A percentile compares a stretch with the other conserved stretches of the same genome.
phyloP scores from a whole-genome alignment of 495 filamentous ascomycete genomes.

The Aspergillus heteromorphus region DNA sequence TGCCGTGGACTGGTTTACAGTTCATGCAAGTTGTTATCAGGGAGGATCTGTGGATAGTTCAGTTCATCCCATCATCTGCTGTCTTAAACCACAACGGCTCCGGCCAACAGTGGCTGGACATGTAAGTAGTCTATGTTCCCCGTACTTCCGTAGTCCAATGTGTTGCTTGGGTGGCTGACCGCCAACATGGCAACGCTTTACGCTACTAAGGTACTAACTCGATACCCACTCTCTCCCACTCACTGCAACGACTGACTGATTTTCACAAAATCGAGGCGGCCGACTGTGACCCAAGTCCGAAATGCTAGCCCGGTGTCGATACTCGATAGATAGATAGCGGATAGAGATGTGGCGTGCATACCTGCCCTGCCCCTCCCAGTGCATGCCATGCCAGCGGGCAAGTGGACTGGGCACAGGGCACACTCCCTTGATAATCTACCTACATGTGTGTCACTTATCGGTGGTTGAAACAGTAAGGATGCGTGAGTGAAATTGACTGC shows the following conservation, averaged over 20 bases:
- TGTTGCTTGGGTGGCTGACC: slow-evolving; percentile 9
- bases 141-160: not conserved
- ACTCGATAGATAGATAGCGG: not conserved
- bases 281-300: not conserved
- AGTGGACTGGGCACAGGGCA: too few species aligned
- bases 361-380: not conserved
- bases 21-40: slow-evolving; percentile 15
- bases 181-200: slow-evolving; percentile 9
- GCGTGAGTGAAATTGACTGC: not conserved
- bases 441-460: not conserved
- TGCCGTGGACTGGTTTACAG: slow-evolving; percentile 4
- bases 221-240: too few species aligned
- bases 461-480: not conserved
- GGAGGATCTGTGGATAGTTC: slow-evolving; percentile 7
- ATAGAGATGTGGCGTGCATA: slow-evolving; percentile 4
- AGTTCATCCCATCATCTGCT: too few species aligned
- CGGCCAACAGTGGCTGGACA: slow-evolving; percentile 11
- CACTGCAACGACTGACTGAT: slow-evolving; percentile 1
- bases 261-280: not conserved
- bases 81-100: slow-evolving; percentile 1
- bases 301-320: not conserved
- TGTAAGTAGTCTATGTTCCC: slow-evolving; percentile 6
- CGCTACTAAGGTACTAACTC: too few species aligned
- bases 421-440: not conserved
- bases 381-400: too few species aligned